These are phyloP conservation scores for Ogataea salicorniae DNA, from an alignment of 805 yeast genomes.

Conservation along the genomic window DNA sequence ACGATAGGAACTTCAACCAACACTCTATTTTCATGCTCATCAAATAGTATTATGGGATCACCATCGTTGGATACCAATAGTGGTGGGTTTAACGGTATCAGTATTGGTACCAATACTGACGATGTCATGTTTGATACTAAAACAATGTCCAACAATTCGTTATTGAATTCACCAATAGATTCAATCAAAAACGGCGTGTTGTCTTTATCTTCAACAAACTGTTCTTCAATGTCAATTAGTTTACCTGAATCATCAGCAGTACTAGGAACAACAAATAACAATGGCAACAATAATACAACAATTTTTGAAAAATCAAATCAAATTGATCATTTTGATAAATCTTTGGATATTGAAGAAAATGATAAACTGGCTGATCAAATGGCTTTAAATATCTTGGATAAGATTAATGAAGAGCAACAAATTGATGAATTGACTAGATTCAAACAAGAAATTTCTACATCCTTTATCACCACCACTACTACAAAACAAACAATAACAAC, in stretches of 20 bases:
- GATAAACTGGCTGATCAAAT: slow-evolving; percentile 31
- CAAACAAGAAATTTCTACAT: slow-evolving; percentile 24
- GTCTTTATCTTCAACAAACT: neutral
- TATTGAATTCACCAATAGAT: slow-evolving; percentile 2
- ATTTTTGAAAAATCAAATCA: slow-evolving; percentile 28
- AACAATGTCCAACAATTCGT: slow-evolving; percentile 8
- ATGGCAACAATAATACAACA: neutral
- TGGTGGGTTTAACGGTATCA: neutral
- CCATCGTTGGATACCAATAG: slow-evolving; percentile 1
- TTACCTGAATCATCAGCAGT: neutral
- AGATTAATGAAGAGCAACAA: slow-evolving; percentile 26
- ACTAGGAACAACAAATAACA: no score
- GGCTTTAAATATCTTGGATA: slow-evolving; percentile 29
- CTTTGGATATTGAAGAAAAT: slow-evolving; percentile 19
- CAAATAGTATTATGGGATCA: neutral
- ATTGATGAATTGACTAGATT: slow-evolving; percentile 26
- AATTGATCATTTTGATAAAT: slow-evolving; percentile 29
- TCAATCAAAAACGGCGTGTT: slow-evolving; percentile 1
- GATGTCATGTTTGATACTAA: neutral
- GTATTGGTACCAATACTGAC: neutral
- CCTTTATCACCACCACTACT: slow-evolving; percentile 1
- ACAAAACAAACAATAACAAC: neutral
- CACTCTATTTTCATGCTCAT: slow-evolving; percentile 1
- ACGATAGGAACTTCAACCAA: slow-evolving; percentile 4
- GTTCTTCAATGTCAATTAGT: neutral